Evolutionary conservation across 768 basidiomycete genomes (phyloP), one percentile per base, ranked within the genome.

Genomic region (Plicaturopsis crispa): DNA sequence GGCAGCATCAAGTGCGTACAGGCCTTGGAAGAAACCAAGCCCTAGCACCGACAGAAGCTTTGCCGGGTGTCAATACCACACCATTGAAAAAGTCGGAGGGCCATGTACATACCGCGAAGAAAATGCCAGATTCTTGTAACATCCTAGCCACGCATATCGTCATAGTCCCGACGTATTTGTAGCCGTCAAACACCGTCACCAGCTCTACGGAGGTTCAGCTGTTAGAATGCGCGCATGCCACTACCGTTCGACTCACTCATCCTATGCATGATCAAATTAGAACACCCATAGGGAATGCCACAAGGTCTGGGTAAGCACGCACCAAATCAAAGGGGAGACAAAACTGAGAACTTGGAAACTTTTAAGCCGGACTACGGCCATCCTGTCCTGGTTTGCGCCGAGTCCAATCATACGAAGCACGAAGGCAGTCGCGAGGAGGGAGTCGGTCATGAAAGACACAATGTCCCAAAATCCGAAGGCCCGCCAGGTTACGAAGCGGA

Each of bases 111-210:
- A 93, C 84, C 36, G 84, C 84, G 59, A 93, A 91, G 65, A 93
- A 93, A 34, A 96, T 80, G 3, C 87, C 82, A 14, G 89, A 92
- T 59, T 97, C 91, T 52, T 84, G 81, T 45, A 97, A 61, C 92
- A 97, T 97, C 10, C 90, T 72, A 14, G 87, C 79, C 2, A 94
- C 79, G 44, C 92, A 93, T 20, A 97, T 90, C 54, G 94, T 90
- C 80, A 96, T 80, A 1, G 84, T 91, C 6, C 92, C 92, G 33
- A 97, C 78, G 48, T 86, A 86, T 51, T 89, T 84, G 59, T 72
- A 81, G 5, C 84, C 83, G 51, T 87, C 84, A 45, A 89, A 87
- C 7, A 91, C 61, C 0, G 87, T 88, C 16, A 91, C 61, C 3
- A 91, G 60, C 54, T 82, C 87, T 91, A 51, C 10, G 7, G 16